phyloP scores from a whole-genome alignment of 2,329 filamentous ascomycete species.

The Beauveria bassiana region DNA sequence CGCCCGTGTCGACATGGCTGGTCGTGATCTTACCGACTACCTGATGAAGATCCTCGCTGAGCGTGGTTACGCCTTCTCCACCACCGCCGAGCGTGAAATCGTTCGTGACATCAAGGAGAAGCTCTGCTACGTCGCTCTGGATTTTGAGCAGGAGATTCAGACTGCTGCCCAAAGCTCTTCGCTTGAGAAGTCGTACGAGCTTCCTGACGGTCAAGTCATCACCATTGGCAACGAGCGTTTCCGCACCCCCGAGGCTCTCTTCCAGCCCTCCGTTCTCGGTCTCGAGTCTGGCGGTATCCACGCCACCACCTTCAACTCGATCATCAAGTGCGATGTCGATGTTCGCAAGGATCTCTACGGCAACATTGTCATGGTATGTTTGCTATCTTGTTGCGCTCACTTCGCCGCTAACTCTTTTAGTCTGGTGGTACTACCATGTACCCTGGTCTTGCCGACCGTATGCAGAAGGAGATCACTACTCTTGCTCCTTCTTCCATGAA shows the following conservation, averaged over 20 bases:
- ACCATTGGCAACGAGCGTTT: constrained; percentile 99
- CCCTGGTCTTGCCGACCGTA: constrained; percentile 99
- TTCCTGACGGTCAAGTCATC: constrained; percentile 99
- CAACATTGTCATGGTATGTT: constrained; percentile 99
- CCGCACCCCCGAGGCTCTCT: constrained; percentile 98
- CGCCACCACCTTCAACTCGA: constrained; percentile 99
- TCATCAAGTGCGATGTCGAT: constrained; percentile 99
- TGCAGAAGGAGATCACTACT: constrained; percentile 99
- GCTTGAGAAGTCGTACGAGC: constrained; percentile 99
- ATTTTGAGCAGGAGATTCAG: constrained; percentile 99
- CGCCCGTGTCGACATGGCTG: constrained; percentile 99
- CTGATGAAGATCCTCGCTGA: constrained; percentile 99
- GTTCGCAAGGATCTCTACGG: constrained; percentile 99
- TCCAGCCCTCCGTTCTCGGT: constrained; percentile 97
- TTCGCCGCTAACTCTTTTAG: constrained; percentile 42
- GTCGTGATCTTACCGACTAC: constrained; percentile 99
- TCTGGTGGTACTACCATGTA: constrained; percentile 99
- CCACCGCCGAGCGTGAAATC: constrained; percentile 99
- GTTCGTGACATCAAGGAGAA: constrained; percentile 99
- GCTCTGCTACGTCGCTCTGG: constrained; percentile 99
- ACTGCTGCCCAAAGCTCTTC: constrained; percentile 97
- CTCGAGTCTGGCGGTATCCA: constrained; percentile 98
- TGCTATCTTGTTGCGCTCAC: background rate
- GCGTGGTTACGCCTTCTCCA: constrained; percentile 99
- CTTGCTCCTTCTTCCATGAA: constrained; percentile 99